Evolutionary conservation across 495 filamentous ascomycete genomes (phyloP).

Genomic region (Aspergillus campestris): DNA sequence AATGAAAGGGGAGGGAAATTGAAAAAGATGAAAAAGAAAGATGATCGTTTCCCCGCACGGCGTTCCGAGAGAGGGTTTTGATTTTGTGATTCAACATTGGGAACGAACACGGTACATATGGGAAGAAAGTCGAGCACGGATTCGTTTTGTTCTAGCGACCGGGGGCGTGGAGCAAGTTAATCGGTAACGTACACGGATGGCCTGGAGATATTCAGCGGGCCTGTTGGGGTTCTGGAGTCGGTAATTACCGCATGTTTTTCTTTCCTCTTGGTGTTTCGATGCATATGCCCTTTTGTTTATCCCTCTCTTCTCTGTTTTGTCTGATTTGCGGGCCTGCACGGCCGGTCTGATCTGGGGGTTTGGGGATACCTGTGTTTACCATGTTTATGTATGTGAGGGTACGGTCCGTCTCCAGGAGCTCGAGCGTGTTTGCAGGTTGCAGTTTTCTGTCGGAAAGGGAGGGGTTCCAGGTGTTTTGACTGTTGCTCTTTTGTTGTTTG

Average conservation of each 20-base stretch:
- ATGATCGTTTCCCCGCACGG: slow-evolving; percentile 15
- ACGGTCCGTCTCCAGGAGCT: too few relatives aligned
- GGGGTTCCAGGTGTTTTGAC: too few relatives aligned
- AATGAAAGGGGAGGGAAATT: too few relatives aligned
- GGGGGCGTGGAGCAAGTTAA: slow-evolving; percentile 17
- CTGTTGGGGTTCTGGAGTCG: slow-evolving; percentile 24
- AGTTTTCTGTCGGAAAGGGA: too few relatives aligned
- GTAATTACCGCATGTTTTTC: slow-evolving; percentile 18
- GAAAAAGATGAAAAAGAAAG: too few relatives aligned
- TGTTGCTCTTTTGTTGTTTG: slow-evolving; percentile 3
- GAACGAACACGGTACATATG: slow-evolving; percentile 23
- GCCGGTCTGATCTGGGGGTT: too few relatives aligned
- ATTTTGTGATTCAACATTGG: slow-evolving; percentile 15
- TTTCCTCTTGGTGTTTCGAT: slow-evolving; percentile 11
- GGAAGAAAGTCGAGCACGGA: slow-evolving; percentile 13
- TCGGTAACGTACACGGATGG: slow-evolving; percentile 19
- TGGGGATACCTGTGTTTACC: too few relatives aligned
- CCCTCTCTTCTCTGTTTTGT: too few relatives aligned
- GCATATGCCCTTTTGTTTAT: slow-evolving; percentile 6
- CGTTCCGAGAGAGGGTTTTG: slow-evolving; percentile 20
- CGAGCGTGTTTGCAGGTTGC: too few relatives aligned
- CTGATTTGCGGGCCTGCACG: too few relatives aligned
- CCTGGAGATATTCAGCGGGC: slow-evolving; percentile 18
- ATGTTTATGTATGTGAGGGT: too few relatives aligned
- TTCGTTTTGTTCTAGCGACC: slow-evolving; percentile 14